phyloP scores from a whole-genome alignment of 2,329 filamentous ascomycete genomes.

The Phialophora chinensis region DNA sequence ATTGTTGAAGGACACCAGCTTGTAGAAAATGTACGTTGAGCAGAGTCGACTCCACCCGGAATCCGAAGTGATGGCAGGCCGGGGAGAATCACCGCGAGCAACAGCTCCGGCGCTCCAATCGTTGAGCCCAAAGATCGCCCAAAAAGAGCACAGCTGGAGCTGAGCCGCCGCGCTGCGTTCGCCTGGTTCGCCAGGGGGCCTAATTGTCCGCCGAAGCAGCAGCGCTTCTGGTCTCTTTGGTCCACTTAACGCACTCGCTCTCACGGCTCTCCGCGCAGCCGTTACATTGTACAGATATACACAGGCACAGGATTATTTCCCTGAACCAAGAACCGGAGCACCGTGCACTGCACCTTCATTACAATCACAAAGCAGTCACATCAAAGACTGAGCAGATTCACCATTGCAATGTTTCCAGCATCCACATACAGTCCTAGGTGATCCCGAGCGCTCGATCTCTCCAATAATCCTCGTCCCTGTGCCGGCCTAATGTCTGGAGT shows the following conservation, averaged over 20 bases:
- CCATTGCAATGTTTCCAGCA: conserved; percentile 26
- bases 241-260: not conserved
- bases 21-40: conserved; percentile 33
- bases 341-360: not conserved
- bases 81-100: conserved; percentile 16
- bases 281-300: conserved; percentile 11
- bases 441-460: conserved; percentile 21
- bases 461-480: conserved; percentile 18
- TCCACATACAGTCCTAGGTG: conserved; percentile 10
- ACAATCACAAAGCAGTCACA: not conserved
- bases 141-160: conserved; percentile 11
- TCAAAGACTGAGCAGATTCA: conserved; percentile 1
- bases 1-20: conserved; percentile 32
- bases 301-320: conserved; percentile 19
- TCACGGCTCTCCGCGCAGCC: conserved; percentile 14
- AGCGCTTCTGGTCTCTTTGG: conserved; percentile 6
- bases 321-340: conserved; percentile 9
- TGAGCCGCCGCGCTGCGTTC: not conserved
- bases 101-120: conserved; percentile 7
- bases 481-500: conserved; percentile 38
- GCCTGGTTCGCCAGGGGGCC: not conserved
- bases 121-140: not conserved
- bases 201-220: not conserved
- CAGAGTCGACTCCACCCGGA: conserved; percentile 20
- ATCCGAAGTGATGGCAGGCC: conserved; percentile 14